These are phyloP conservation scores for Candida cerambycidarum DNA, from an alignment of 805 yeast species.

Conservation along the genomic window DNA sequence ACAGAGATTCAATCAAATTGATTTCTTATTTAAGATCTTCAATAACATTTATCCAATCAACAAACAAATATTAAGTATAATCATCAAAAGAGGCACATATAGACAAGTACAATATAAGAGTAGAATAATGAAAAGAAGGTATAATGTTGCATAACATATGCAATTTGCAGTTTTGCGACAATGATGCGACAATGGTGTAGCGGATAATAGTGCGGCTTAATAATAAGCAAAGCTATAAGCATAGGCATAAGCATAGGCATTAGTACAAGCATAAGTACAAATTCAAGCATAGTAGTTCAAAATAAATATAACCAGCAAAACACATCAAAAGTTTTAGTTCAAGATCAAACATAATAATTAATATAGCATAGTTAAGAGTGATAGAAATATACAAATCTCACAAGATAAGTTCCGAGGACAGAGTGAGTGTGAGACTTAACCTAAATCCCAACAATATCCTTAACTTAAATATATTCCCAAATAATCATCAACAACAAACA, in stretches of 20 bases:
- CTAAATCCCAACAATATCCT: background rate
- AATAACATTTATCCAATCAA: slow-evolving; percentile 9
- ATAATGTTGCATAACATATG: background rate
- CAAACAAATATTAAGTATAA: slow-evolving; percentile 2
- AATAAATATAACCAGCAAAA: no score
- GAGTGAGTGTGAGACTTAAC: background rate
- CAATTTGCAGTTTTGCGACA: background rate
- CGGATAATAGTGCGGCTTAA: background rate
- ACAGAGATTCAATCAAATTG: slow-evolving; percentile 6
- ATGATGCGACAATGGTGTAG: no score
- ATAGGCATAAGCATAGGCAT: slow-evolving; percentile 1
- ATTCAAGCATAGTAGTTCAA: background rate
- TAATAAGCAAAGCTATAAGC: background rate
- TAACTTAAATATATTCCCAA: background rate
- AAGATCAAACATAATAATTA: background rate
- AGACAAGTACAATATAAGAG: slow-evolving; percentile 4
- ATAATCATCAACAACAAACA: background rate
- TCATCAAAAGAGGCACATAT: slow-evolving; percentile 10
- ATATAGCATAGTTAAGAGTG: background rate
- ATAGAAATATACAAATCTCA: slow-evolving; percentile 1
- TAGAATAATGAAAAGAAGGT: slow-evolving; percentile 2
- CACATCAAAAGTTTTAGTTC: no score
- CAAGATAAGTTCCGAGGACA: slow-evolving; percentile 5
- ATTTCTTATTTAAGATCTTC: slow-evolving; percentile 8
- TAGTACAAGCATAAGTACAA: background rate